Base-by-base conservation (phyloP, 805 yeast genomes). In the Candida namnaoensis region DNA sequence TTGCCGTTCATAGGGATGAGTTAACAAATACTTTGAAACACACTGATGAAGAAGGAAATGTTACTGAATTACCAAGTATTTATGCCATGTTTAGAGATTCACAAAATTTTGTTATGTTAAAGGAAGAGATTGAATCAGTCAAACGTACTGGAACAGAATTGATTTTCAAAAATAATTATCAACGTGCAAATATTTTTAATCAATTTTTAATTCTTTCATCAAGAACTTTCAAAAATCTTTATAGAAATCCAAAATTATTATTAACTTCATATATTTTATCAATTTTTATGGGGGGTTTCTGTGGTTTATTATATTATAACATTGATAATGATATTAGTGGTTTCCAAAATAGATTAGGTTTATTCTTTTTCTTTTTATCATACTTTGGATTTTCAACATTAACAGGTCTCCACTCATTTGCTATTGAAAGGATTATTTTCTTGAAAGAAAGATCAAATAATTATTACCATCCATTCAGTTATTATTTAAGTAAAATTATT, bases 391-490 rank as follows among this genome's bases (percentile, higher is more conserved):
- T 93, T 60, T 82, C 95, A 1, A 83, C 98, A 0, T 71, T 93
- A 53, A 91, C 98, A 0, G 95, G 97, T 0, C 67, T 93, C 41
- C 91, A 88, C 49, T 77, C 96, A 4, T 93, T 93, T 60, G 80
- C 95, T 0, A 72, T 78, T 41, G 99, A 93, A 58, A 72, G 98
- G 51, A 77, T 88, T 37, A 87, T 91, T 14, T 93, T 91, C 56
- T 74, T 93, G 44, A 76, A 96, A 41, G 99, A 93, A 62, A 74
- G 99, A 42, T 88, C 98, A 6, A 93, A 93, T 58, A 91, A 91
- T 50, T 93, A 93, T 60, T 93, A 93, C 62, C 80, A 80, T 45
- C 95, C 99, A 13, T 58, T 82, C 41, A 81, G 95, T 45, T 93
- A 90, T 60, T 93, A 86, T 56, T 52, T 78, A 37, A 82, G 95